Base-by-base conservation (phyloP, 352 stramenopile genomes). In the Pythium aristosporum region DNA sequence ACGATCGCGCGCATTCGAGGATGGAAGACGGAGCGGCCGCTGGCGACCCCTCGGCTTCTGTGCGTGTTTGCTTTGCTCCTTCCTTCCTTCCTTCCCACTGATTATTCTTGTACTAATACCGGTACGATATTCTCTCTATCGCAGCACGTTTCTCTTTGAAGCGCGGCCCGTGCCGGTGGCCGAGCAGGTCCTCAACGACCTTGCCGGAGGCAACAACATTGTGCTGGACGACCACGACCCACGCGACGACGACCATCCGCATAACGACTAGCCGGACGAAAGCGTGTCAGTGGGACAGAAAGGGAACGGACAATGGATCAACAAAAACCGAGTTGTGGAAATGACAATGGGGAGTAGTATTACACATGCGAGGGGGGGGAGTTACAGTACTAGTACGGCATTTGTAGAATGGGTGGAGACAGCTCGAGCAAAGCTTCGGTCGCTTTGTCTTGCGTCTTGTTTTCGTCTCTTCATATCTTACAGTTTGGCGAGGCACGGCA, bases 1-100 rank as follows among this genome's bases (percentile, higher is more conserved):
- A 95, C 91, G 4, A 96, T 99, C 49, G 97, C 97, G 8, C 82
- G 90, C 43, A 97, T 99, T 61, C 85, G 97, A 67, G 96, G 94
- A 43, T 99, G 96, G 96, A 95, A 88, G 63, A 89, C 80, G 4
- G 89, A 94, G 64, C 86, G 88, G 50, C 85, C 97, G 25, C 80
- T 99, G 48, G 87, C 89, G 51, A 98, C 96, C 23, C 96, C 96
- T 20, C 86, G 84, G 13, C 61, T 98, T 56, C 71, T 99, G 73
- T 96, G 92, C 67, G 80, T 75, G 65, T 8, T 16, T 57, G 28
- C 13, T 25, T 11, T 30, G 8, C 3, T 30, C 28, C 10, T 16
- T 30, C 28, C 10, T 32, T 30, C 25, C 5, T 30, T 30, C 25
- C 25, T 30, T 30, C 25, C 25, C 25, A 30, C 25, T 30, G 25